Evolutionary conservation across 1,284 basidiomycete species (phyloP), one percentile per base, ranked within the genome.

Genomic region (Ganoderma meredithae): DNA sequence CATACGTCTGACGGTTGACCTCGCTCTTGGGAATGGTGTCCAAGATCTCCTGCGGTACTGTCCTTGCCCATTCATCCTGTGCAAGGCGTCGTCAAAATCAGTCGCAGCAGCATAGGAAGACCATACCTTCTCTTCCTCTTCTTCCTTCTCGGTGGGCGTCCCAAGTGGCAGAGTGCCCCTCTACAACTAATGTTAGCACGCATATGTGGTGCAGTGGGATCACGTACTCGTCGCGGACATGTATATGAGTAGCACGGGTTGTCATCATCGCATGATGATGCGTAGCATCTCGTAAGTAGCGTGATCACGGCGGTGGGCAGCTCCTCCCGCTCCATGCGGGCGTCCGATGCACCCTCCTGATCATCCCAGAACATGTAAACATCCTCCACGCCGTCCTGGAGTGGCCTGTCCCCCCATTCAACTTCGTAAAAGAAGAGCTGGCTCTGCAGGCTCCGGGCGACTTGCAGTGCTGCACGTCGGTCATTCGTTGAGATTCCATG

Each of bases 351-450:
- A 64, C 90, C 90, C 66, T 92, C 92, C 70, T 90, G 87, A 74
- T 98, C 96, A 71, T 96, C 95, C 80, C 96, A 85, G 82, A 99
- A 98, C 87, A 95, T 96, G 81, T 96, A 98, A 7, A 99, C 96
- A 74, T 98, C 95, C 74, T 98, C 96, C 2, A 96, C 92, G 5
- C 95, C 93, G 76, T 98, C 97, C 68, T 93, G 90, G 58, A 99
- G 81, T 1, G 91, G 85, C 31, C 90, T 89, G 66, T 91, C 90
- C 41, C 95, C 95, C 95, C 96, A 98, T 79, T 98, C 97, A 8
- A 98, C 97, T 78, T 99, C 97, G 78, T 97, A 95, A 78, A 99
- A 96, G 85, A 96, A 98, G 8, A 98, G 86, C 78, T 97, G 95
- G 70, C 89, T 91, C 75, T 99, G 96, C 39, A 99, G 83, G 71